Conservation (phyloP, 2,329 filamentous ascomycete species). For the Dactylellina drechsleri region DNA sequence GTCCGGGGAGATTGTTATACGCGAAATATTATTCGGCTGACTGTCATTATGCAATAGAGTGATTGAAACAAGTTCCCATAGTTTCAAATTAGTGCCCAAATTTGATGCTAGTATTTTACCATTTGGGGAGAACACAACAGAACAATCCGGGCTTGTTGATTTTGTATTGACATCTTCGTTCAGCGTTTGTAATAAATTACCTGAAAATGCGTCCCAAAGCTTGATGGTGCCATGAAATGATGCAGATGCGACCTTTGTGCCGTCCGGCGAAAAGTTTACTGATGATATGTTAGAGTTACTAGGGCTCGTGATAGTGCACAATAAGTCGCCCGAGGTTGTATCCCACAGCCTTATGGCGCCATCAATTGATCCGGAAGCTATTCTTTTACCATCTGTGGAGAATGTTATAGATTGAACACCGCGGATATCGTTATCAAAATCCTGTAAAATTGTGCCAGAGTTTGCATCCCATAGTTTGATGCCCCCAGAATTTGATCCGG, state of each 20-base stretch:
- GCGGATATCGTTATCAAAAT: conserved; percentile 20
- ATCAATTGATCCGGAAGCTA: conserved; percentile 54
- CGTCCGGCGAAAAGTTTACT: conserved; percentile 48
- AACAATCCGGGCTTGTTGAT: not conserved
- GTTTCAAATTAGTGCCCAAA: no score
- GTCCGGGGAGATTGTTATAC: no score
- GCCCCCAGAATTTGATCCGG: not conserved
- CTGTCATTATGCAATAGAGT: no score
- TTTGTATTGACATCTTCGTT: not conserved
- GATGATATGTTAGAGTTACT: no score
- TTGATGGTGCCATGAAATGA: conserved; percentile 61
- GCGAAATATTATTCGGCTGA: no score
- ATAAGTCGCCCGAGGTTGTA: not conserved
- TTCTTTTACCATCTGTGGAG: conserved; percentile 39
- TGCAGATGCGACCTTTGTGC: conserved; percentile 6
- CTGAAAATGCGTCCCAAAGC: conserved; percentile 59
- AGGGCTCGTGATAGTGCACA: not conserved
- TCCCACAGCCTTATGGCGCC: conserved; percentile 63
- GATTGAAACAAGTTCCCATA: no score
- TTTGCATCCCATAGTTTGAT: conserved; percentile 66
- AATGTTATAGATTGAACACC: conserved; percentile 33
- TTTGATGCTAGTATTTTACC: no score
- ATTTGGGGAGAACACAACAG: no score
- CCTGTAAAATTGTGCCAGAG: conserved; percentile 64
- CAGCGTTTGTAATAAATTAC: not conserved